Base-by-base conservation (phyloP, 2,329 filamentous ascomycete species). In the Fusarium chlamydosporum region DNA sequence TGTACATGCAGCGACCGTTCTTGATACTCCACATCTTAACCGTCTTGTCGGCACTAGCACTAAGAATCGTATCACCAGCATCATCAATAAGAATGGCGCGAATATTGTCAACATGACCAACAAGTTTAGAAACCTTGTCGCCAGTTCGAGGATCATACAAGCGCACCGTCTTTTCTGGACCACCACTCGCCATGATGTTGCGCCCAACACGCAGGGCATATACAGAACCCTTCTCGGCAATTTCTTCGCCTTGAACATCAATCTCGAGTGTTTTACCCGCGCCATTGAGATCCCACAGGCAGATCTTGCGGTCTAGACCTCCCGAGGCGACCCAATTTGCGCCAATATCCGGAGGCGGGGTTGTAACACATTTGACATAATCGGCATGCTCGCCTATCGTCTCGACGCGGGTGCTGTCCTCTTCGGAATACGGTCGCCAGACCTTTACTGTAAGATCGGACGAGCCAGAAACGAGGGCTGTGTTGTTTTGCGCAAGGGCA, bases 11-110 rank as follows among this genome's bases (percentile, higher is more conserved):
- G 72, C 96, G 88, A 56, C 96, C 96, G 23, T 94, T 95, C 12
- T 92, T 96, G 72, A 98, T 90, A 71, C 94, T 97, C 96, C 96
- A 99, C 60, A 98, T 89, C 82, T 99, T 99, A 82, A 99, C 91
- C 0, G 96, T 98, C 80, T 97, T 94, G 78, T 99, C 96, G 2
- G 95, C 95, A 72, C 94, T 97, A 15, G 93, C 94, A 1, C 95
- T 97, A 84, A 99, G 88, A 72, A 99, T 92, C 40, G 90, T 96
- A 76, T 97, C 94, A 38, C 93, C 94, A 62, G 92, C 89, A 71
- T 95, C 89, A 73, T 93, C 97, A 69, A 99, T 89, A 53, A 99
- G 83, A 66, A 99, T 94, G 72, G 95, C 91, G 47, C 96, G 90
- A 70, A 99, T 91, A 71, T 95, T 97, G 83, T 97, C 94, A 20